Evolutionary conservation across 1,284 basidiomycete species (phyloP).

Genomic region (Sporisorium exsertum): DNA sequence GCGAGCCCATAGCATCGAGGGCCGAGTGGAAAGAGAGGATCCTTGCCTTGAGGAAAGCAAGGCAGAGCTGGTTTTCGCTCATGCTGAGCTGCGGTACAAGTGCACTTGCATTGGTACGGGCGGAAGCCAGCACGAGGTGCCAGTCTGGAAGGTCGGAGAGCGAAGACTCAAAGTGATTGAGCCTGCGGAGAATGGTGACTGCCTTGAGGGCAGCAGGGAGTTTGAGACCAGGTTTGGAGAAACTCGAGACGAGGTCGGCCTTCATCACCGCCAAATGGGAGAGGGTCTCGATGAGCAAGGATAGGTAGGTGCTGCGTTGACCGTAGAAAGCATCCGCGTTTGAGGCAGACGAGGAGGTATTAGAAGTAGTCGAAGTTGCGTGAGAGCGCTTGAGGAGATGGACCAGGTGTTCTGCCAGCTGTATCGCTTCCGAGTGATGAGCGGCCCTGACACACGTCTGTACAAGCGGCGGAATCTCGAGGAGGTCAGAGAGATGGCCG

Average conservation of each 20-base stretch:
- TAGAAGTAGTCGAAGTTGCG: not conserved
- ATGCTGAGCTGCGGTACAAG: conserved; percentile 66
- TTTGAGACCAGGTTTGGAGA: conserved; percentile 83
- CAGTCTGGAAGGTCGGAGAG: conserved; percentile 22
- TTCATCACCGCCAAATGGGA: conserved; percentile 76
- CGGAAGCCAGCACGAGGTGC: not conserved
- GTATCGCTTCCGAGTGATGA: conserved; percentile 88
- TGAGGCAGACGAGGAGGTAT: no score
- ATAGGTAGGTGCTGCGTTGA: conserved; percentile 69
- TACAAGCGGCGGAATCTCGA: conserved; percentile 88
- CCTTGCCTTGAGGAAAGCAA: conserved; percentile 78
- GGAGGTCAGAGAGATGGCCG: conserved; percentile 87
- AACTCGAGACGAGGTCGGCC: conserved; percentile 78
- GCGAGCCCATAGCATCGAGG: conserved; percentile 67
- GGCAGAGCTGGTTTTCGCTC: conserved; percentile 76
- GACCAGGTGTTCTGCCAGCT: conserved; percentile 79
- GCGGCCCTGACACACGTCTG: conserved; percentile 91
- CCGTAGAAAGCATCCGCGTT: not conserved
- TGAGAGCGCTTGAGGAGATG: conserved; percentile 67
- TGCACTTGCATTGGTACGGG: not conserved
- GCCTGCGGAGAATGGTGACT: conserved; percentile 83
- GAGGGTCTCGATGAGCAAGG: conserved; percentile 80
- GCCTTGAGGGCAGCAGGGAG: conserved; percentile 89
- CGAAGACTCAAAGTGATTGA: conserved; percentile 71
- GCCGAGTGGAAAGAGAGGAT: conserved; percentile 73